Evolutionary conservation across 2,329 filamentous ascomycete genomes (phyloP).

Genomic region (Arthrobotrys conoides): DNA sequence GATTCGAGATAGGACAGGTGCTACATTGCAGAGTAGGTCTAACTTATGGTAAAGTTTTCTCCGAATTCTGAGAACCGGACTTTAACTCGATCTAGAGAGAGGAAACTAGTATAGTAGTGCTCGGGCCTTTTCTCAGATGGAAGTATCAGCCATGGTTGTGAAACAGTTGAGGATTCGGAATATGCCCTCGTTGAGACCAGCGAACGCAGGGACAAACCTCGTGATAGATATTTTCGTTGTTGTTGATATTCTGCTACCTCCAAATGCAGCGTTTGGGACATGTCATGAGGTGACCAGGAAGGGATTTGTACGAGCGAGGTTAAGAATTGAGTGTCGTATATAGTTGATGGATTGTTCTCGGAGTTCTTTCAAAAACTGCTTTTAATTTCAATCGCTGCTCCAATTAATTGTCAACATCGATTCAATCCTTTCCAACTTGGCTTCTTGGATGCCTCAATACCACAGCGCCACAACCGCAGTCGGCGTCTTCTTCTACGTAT

Average conservation of each 20-base stretch:
- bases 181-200: conserved; percentile 26
- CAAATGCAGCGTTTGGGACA: neutral
- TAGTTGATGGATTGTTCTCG: neutral
- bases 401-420: conserved; percentile 5
- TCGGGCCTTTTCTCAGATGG: neutral
- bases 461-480: conserved; percentile 46
- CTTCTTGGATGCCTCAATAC: conserved; percentile 5
- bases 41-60: too few species aligned
- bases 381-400: neutral
- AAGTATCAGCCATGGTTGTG: conserved; percentile 11
- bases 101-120: neutral
- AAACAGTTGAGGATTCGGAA: conserved; percentile 24
- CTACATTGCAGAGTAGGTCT: neutral
- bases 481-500: neutral
- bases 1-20: neutral
- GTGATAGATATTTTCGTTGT: conserved; percentile 15
- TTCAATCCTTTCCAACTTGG: neutral
- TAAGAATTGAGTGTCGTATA: neutral
- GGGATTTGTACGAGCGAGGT: neutral
- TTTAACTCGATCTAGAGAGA: neutral
- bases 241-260: neutral
- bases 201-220: conserved; percentile 30
- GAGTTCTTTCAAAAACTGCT: neutral
- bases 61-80: neutral
- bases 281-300: neutral